Evolutionary conservation across 2,329 filamentous ascomycete genomes (phyloP), one percentile per base, ranked within the genome.

Genomic region (Alternaria novae-zelandiae): DNA sequence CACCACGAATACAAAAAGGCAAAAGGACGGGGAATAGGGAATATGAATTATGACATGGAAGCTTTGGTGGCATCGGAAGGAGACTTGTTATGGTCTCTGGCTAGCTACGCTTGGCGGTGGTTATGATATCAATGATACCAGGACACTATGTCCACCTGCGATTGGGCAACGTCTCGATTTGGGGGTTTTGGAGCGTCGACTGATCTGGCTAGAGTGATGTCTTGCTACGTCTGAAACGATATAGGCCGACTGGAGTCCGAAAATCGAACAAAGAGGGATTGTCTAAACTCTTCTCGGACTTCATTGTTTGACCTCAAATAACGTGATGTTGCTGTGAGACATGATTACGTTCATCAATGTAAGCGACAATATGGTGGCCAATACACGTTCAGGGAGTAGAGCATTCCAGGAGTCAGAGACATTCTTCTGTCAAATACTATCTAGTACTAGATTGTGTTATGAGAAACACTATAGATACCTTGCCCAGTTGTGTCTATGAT

Each of bases 91-190:
- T 41, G 15, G 25, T 47, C 23, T 53, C 57, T 59, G 36, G 64
- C 59, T 45, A 59, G 58, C 54, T 57, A 54, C 47, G 53, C 54
- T 53, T 57, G 57, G 61, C 41, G 36, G 26, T 50, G 53, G 57
- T 63, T 60, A 61, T 53, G 58, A 61, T 61, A 61, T 57, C 61
- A 64, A 64, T 57, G 61, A 64, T 64, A 64, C 61, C 61, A 64
- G 61, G 61, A 64, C 61, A 44, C 58, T 56, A 61, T 50, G 61
- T 64, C 61, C 61, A 64, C 53, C 61, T 61, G 25, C 58, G 32
- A 57, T 57, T 43, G 49, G 59, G 30, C 44, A 53, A n/a, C 49
- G 10, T 53, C 28, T 53, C 49, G 28, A 23, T 23, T 53, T 21
- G 11, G 13, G 17, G 53, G 9, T 15, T 44, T 44, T 54, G 53